Percentiles rank a stretch among this genome's conserved stretches.
Conservation (phyloP, 345 rosid genomes). For the Salix purpurea region DNA sequence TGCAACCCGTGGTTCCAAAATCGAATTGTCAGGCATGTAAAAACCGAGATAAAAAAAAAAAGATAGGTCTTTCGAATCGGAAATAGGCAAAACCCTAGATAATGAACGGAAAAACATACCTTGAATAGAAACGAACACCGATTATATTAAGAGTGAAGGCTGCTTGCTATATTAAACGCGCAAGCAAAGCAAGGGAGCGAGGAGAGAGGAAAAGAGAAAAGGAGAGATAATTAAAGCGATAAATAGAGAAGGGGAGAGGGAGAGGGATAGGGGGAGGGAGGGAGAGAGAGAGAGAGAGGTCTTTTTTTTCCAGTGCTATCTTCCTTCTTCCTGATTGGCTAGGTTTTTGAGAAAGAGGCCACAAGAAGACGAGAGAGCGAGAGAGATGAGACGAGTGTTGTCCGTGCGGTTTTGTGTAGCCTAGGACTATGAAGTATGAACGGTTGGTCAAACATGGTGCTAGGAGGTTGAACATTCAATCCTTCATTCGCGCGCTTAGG, state of each 20-base stretch:
- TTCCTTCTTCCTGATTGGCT: not conserved
- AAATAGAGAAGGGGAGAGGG: too few relatives aligned
- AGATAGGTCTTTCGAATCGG: not conserved
- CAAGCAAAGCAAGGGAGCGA: not conserved
- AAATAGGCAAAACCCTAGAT: slow-evolving; percentile 10
- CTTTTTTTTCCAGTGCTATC: not conserved
- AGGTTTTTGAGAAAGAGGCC: slow-evolving; percentile 4
- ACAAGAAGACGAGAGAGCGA: slow-evolving; percentile 4
- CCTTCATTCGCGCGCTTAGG: slow-evolving; percentile 34
- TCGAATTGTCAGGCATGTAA: not conserved
- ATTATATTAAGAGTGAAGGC: not conserved
- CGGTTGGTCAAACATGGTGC: slow-evolving; percentile 20
- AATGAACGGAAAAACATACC: slow-evolving; percentile 4
- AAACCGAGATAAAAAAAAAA: not conserved
- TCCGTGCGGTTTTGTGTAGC: slow-evolving; percentile 8
- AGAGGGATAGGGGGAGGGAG: too few relatives aligned
- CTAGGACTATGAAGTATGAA: slow-evolving; percentile 22
- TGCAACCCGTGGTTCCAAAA: not conserved
- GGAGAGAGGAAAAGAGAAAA: not conserved
- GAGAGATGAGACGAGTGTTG: slow-evolving; percentile 21
- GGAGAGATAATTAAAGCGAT: not conserved
- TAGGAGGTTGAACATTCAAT: slow-evolving; percentile 18
- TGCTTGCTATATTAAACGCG: not conserved
- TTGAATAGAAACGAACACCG: not conserved
- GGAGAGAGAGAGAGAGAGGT: too few relatives aligned